Conservation (phyloP, 2,329 filamentous ascomycete species). For the Biscogniauxia mediterranea region DNA sequence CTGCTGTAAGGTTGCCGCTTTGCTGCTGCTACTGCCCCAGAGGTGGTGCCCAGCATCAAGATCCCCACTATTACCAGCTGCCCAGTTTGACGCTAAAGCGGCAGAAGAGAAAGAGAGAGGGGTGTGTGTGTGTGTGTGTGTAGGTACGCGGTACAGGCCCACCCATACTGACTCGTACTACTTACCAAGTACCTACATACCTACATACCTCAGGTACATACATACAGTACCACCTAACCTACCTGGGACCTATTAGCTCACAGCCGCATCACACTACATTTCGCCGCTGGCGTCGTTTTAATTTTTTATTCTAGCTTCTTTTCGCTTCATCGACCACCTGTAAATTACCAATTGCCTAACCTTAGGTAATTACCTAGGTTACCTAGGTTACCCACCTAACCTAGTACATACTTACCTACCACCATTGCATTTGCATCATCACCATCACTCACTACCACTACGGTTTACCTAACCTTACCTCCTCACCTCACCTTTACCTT, state of each 20-base stretch:
- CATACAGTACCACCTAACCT: background rate
- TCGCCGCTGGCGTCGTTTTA: background rate
- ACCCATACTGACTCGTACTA: background rate
- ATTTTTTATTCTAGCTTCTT: background rate
- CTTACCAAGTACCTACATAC: constrained; percentile 1
- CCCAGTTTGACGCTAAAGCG: background rate
- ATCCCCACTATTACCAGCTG: background rate
- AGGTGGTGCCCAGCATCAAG: background rate
- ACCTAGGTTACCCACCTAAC: too few relatives aligned
- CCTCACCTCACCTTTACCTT: too few relatives aligned
- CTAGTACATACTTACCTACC: too few relatives aligned
- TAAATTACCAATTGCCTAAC: background rate
- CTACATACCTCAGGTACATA: background rate
- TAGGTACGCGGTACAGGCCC: too few relatives aligned
- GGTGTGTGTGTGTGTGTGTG: too few relatives aligned
- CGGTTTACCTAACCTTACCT: too few relatives aligned
- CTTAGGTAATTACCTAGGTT: background rate
- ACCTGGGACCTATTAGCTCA: background rate
- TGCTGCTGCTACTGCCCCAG: background rate
- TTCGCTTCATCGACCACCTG: background rate
- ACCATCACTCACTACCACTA: too few relatives aligned
- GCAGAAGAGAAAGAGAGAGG: too few relatives aligned
- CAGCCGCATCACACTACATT: background rate
- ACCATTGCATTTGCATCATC: too few relatives aligned
- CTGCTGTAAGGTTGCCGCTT: background rate